Conservation (phyloP, 1,284 basidiomycete genomes). For the Boletellus deceptivus region DNA sequence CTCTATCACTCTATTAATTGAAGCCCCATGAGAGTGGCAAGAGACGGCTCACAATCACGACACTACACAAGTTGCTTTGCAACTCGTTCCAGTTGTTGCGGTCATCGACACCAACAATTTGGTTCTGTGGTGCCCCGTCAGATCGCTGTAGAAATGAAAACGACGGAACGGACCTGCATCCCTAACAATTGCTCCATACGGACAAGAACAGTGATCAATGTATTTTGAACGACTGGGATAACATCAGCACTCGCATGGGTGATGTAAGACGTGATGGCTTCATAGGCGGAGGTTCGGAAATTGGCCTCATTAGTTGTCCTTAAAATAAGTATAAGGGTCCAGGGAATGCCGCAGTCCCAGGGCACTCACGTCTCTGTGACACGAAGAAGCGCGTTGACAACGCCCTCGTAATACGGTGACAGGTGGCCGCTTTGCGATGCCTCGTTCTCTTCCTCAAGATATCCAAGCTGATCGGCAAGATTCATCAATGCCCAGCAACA, state of each 20-base stretch:
- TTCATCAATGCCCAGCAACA: conserved; percentile 98
- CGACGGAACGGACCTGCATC: conserved; percentile 58
- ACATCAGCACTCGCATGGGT: conserved; percentile 82
- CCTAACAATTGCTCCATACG: conserved; percentile 88
- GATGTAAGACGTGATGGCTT: conserved; percentile 88
- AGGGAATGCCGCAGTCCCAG: not conserved
- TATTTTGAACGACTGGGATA: conserved; percentile 80
- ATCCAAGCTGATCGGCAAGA: conserved; percentile 81
- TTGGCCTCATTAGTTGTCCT: conserved; percentile 89
- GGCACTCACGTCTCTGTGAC: conserved; percentile 78
- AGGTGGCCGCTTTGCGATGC: conserved; percentile 57
- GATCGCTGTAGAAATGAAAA: conserved; percentile 2
- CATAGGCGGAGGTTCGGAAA: conserved; percentile 94
- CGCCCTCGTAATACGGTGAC: conserved; percentile 87
- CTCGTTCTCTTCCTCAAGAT: conserved; percentile 57
- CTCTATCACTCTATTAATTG: conserved; percentile 46
- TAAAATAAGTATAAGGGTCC: conserved; percentile 16
- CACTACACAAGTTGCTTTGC: conserved; percentile 93
- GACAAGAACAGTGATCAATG: conserved; percentile 77
- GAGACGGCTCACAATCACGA: conserved; percentile 66
- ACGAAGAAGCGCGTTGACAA: conserved; percentile 78
- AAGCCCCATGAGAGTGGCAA: not conserved
- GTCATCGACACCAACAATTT: conserved; percentile 94
- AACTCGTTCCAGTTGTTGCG: conserved; percentile 99
- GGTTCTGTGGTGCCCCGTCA: conserved; percentile 54